Conservation (phyloP, 2,329 filamentous ascomycete genomes). For the Aspergillus luchuensis region DNA sequence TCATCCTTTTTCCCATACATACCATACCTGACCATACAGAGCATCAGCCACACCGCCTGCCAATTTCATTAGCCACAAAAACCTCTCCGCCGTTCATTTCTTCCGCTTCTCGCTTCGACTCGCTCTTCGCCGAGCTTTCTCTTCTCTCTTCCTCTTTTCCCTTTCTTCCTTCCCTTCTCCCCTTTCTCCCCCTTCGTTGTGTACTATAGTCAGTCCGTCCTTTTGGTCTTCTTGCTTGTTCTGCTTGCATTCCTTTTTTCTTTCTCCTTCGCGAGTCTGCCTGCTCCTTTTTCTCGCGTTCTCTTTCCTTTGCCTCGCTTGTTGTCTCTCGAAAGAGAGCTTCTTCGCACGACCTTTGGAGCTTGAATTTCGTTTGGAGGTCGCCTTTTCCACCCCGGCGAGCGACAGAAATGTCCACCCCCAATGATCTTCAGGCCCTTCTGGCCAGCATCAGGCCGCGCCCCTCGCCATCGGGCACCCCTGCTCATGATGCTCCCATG, state of each 20-base stretch:
- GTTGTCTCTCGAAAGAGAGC: constrained; percentile 38
- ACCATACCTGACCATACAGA: background rate
- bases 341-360: constrained; percentile 26
- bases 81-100: constrained; percentile 22
- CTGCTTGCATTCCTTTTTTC: constrained; percentile 7
- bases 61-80: constrained; percentile 19
- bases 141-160: constrained; percentile 21
- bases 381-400: constrained; percentile 30
- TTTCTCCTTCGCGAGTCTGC: constrained; percentile 6
- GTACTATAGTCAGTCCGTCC: constrained; percentile 25
- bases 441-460: constrained; percentile 49
- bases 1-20: background rate
- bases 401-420: constrained; percentile 51
- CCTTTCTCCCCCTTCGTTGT: constrained; percentile 22
- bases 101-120: constrained; percentile 21
- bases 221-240: constrained; percentile 7
- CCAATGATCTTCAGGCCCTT: constrained; percentile 50
- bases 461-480: constrained; percentile 35
- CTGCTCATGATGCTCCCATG: constrained; percentile 33
- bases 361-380: constrained; percentile 33
- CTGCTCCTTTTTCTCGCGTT: constrained; percentile 13
- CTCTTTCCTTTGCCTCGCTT: constrained; percentile 17
- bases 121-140: constrained; percentile 17
- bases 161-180: constrained; percentile 15
- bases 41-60: constrained; percentile 14